Conservation (phyloP, 805 yeast species). For the Cyberlindnera meyerae region DNA sequence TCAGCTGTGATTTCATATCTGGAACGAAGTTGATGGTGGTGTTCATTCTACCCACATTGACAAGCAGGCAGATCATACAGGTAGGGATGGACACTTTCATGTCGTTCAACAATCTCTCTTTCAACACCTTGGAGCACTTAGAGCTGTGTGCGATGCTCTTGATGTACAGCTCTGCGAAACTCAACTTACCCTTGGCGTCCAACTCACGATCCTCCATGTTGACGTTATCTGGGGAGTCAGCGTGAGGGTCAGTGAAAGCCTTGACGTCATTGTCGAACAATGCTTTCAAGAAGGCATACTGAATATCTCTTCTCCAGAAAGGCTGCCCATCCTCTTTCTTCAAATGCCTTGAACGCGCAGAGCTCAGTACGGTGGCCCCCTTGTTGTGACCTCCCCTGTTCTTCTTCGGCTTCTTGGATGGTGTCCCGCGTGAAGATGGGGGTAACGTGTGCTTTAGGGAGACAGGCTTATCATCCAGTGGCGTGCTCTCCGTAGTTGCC, state of each 20-base stretch:
- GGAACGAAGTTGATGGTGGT: constrained; percentile 93
- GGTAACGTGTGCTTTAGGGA: constrained; percentile 6
- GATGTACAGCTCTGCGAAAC: constrained; percentile 81
- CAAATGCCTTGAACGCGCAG: constrained; percentile 49
- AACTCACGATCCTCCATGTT: constrained; percentile 30
- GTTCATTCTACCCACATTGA: constrained; percentile 89
- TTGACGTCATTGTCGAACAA: constrained; percentile 58
- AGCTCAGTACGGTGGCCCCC: constrained; percentile 17
- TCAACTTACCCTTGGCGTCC: constrained; percentile 42
- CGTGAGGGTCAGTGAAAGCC: constrained; percentile 65
- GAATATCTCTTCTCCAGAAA: constrained; percentile 83
- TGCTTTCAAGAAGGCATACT: constrained; percentile 65
- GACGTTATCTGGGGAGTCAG: constrained; percentile 32
- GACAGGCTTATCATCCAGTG: not conserved
- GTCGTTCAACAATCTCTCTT: constrained; percentile 67
- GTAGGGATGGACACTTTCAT: constrained; percentile 62
- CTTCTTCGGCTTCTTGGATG: constrained; percentile 13
- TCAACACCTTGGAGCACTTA: constrained; percentile 76
- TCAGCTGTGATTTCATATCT: constrained; percentile 88
- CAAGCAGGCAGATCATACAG: constrained; percentile 78
- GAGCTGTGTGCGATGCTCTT: constrained; percentile 77
- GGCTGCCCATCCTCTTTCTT: constrained; percentile 93
- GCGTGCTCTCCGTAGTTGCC: not conserved
- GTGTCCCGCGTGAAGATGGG: constrained; percentile 7
- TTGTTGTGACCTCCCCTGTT: constrained; percentile 12